Evolutionary conservation across 768 basidiomycete species (phyloP).

Genomic region (Ramaria sp.): DNA sequence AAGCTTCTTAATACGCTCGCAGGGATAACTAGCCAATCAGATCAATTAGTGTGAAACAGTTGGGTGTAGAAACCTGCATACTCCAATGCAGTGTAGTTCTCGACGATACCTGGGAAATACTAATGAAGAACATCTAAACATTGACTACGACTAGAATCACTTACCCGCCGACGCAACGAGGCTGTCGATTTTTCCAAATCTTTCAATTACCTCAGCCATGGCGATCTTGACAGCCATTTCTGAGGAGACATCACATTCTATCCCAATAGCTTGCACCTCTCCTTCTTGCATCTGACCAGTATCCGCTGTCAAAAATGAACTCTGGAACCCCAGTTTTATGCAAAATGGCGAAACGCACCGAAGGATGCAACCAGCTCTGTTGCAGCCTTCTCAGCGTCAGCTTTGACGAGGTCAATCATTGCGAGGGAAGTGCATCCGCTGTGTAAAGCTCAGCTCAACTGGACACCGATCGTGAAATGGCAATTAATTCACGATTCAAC

Average conservation of each 20-base stretch:
- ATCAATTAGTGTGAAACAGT: not conserved
- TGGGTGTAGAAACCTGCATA: constrained; percentile 26
- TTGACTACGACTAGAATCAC: constrained; percentile 8
- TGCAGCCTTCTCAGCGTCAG: constrained; percentile 57
- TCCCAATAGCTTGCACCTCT: constrained; percentile 56
- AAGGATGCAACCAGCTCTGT: constrained; percentile 52
- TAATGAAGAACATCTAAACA: too few relatives aligned
- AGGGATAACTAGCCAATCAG: constrained; percentile 53
- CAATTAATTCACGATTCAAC: constrained; percentile 55
- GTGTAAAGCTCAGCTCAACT: constrained; percentile 3
- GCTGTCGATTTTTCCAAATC: constrained; percentile 63
- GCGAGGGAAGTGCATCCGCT: constrained; percentile 77
- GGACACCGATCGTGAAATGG: not conserved
- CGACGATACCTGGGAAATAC: constrained; percentile 53
- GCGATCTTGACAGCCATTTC: constrained; percentile 70
- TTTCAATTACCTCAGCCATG: constrained; percentile 51
- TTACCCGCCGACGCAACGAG: constrained; percentile 84
- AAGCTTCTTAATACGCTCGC: constrained; percentile 70
- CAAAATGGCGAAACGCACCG: constrained; percentile 25
- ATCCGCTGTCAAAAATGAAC: constrained; percentile 27
- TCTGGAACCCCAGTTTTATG: constrained; percentile 12
- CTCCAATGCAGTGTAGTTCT: constrained; percentile 84
- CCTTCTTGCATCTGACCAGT: constrained; percentile 43
- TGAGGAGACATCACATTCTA: constrained; percentile 82
- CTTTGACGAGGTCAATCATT: constrained; percentile 70